Evolutionary conservation across 148 eudicot genomes (phyloP).

Genomic region (Linanthus parryae): DNA sequence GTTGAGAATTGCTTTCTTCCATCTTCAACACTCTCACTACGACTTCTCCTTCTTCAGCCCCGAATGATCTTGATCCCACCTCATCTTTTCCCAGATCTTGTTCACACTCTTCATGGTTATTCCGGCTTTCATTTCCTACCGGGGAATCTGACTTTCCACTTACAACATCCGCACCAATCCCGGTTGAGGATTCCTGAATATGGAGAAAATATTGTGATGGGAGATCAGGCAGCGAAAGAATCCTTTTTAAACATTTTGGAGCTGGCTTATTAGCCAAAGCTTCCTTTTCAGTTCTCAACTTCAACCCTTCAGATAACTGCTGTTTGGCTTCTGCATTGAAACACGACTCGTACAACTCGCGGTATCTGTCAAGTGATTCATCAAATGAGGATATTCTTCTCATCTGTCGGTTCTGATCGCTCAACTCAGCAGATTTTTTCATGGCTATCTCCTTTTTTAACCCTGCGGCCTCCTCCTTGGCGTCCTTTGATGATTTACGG

Average conservation of each 20-base stretch:
- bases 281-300: slow-evolving; percentile 21
- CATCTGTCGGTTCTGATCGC: slow-evolving; percentile 2
- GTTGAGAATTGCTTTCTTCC: slow-evolving; percentile 3
- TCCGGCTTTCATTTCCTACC: slow-evolving; percentile 2
- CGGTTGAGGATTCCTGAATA: slow-evolving; percentile 13
- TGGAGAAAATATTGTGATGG: slow-evolving; percentile 20
- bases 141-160: slow-evolving; percentile 14
- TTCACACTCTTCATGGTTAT: no score
- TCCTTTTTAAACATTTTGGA: slow-evolving; percentile 33
- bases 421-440: slow-evolving; percentile 3
- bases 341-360: slow-evolving; percentile 35
- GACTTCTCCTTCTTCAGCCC: slow-evolving; percentile 5
- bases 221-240: slow-evolving; percentile 71
- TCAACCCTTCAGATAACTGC: slow-evolving; percentile 18
- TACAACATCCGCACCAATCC: slow-evolving; percentile 5
- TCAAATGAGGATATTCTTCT: slow-evolving; percentile 43
- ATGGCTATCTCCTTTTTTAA: slow-evolving; percentile 1
- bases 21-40: slow-evolving; percentile 1
- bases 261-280: slow-evolving; percentile 8
- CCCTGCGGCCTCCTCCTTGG: slow-evolving; percentile 8
- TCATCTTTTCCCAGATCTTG: slow-evolving; percentile 1
- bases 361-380: slow-evolving; percentile 50
- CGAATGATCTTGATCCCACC: slow-evolving; percentile 11
- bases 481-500: slow-evolving; percentile 26
- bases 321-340: slow-evolving; percentile 18